phyloP scores from a whole-genome alignment of 768 basidiomycete species.

The Collybia mongolica region DNA sequence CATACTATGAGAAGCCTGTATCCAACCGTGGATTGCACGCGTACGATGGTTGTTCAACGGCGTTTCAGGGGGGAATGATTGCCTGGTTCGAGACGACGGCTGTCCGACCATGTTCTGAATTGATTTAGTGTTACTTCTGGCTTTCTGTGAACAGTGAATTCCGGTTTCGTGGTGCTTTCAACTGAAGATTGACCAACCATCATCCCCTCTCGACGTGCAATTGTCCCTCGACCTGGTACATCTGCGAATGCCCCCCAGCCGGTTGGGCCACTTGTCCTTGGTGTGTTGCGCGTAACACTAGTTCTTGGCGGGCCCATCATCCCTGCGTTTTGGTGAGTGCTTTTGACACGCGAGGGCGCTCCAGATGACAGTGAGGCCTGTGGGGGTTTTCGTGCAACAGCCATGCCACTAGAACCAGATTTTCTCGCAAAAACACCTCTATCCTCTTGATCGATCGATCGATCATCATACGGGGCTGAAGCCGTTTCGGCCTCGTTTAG shows the following conservation, averaged over 20 bases:
- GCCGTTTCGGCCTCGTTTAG: not conserved
- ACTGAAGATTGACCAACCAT: too few relatives aligned
- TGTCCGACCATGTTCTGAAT: not conserved
- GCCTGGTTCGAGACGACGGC: not conserved
- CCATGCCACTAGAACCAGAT: not conserved
- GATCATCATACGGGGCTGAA: constrained; percentile 4
- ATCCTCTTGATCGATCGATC: constrained; percentile 7
- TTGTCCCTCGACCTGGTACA: not conserved
- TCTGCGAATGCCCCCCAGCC: not conserved
- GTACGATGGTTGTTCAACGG: constrained; percentile 2
- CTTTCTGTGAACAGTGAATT: not conserved
- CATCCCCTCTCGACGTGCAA: too few relatives aligned
- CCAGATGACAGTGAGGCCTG: not conserved
- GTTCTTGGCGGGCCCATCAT: not conserved
- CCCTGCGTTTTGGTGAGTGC: not conserved
- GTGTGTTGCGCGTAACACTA: not conserved
- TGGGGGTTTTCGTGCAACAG: constrained; percentile 1
- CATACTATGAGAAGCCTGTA: not conserved
- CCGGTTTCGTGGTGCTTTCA: too few relatives aligned
- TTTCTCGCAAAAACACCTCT: constrained; percentile 7
- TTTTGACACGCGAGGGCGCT: not conserved
- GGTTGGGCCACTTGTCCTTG: not conserved
- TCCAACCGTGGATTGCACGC: constrained; percentile 8
- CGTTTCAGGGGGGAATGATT: not conserved
- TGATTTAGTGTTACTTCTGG: not conserved